Evolutionary conservation across 2,329 filamentous ascomycete species (phyloP).

Genomic region (Trichoderma sp.): DNA sequence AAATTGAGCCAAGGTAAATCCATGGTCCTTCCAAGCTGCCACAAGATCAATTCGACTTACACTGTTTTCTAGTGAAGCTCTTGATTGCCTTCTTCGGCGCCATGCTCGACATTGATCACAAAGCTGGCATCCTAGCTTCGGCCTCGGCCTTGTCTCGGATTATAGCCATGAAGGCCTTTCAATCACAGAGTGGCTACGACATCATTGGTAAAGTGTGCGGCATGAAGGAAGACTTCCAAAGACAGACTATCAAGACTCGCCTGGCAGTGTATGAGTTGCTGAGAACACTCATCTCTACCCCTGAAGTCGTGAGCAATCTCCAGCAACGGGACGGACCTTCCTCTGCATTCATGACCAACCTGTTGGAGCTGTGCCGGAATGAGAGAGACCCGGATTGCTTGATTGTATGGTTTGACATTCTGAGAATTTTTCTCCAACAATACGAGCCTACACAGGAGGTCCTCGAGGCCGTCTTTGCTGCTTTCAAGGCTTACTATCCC

Average conservation of each 20-base stretch:
- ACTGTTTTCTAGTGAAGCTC: slow-evolving; percentile 39
- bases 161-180: slow-evolving; percentile 50
- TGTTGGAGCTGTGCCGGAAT: slow-evolving; percentile 51
- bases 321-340: slow-evolving; percentile 44
- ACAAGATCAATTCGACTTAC: neutral
- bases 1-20: slow-evolving; percentile 49
- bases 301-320: slow-evolving; percentile 44
- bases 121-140: slow-evolving; percentile 56
- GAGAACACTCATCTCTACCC: slow-evolving; percentile 42
- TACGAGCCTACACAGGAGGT: slow-evolving; percentile 43
- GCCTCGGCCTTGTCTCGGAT: slow-evolving; percentile 52
- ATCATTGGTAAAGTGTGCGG: slow-evolving; percentile 51
- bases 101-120: slow-evolving; percentile 59
- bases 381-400: slow-evolving; percentile 59
- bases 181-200: slow-evolving; percentile 45
- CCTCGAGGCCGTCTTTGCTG: slow-evolving; percentile 50
- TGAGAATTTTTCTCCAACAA: slow-evolving; percentile 47
- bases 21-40: neutral
- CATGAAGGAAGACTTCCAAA: slow-evolving; percentile 56
- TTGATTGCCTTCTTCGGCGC: slow-evolving; percentile 55
- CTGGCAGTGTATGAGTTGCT: slow-evolving; percentile 53
- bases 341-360: slow-evolving; percentile 47
- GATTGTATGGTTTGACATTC: slow-evolving; percentile 55
- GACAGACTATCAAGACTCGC: slow-evolving; percentile 52
- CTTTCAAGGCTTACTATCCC: slow-evolving; percentile 60